These are phyloP conservation scores for Lentinula novae-zelandiae DNA, from an alignment of 1,284 basidiomycete genomes.

Conservation along the genomic window DNA sequence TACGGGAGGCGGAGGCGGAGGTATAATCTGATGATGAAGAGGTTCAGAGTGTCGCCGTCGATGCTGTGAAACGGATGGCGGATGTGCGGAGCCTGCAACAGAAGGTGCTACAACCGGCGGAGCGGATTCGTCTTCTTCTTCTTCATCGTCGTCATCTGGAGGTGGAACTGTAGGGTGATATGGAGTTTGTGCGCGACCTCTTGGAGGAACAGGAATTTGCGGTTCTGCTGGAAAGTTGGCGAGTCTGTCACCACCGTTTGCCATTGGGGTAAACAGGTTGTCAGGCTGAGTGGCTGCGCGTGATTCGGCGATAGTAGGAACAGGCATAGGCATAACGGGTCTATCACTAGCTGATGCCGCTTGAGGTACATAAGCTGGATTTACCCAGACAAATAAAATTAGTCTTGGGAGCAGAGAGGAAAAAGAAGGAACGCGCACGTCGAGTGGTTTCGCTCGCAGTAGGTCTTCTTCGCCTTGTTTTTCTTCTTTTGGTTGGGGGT, in stretches of 20 bases:
- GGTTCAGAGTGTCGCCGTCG: neutral
- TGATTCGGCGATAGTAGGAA: neutral
- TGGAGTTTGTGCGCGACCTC: slow-evolving; percentile 9
- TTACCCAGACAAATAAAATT: neutral
- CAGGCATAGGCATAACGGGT: neutral
- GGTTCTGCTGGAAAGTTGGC: slow-evolving; percentile 7
- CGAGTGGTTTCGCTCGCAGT: neutral
- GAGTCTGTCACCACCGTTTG: neutral
- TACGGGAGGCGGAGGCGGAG: neutral
- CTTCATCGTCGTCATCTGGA: neutral
- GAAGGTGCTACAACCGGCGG: neutral
- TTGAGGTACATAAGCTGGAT: neutral
- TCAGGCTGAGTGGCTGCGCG: neutral
- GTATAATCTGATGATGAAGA: neutral
- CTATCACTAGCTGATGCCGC: neutral
- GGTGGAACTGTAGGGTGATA: neutral
- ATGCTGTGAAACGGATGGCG: neutral
- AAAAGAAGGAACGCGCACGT: neutral
- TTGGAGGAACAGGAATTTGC: neutral
- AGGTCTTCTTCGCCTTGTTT: slow-evolving; percentile 1
- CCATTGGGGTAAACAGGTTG: neutral
- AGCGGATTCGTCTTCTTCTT: neutral
- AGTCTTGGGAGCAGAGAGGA: neutral
- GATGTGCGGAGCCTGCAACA: neutral
- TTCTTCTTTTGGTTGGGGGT: neutral